A percentile compares a stretch with the other conserved stretches of the same genome.
Evolutionary conservation across 768 basidiomycete genomes (phyloP).

Genomic region (Aureoboletus auriporus): DNA sequence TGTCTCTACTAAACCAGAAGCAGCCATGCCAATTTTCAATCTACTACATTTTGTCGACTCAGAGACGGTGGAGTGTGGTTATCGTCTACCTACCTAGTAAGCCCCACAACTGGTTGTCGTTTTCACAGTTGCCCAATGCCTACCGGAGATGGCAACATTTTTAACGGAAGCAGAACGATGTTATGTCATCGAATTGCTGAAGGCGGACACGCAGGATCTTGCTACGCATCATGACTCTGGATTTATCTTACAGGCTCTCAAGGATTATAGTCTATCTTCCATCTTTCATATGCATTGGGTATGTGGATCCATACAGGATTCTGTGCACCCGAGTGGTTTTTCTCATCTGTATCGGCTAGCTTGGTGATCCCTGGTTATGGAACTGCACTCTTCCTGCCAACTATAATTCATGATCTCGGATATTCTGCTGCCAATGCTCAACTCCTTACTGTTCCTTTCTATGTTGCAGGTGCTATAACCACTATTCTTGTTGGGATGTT

Average conservation of each 20-base stretch:
- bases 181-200: slow-evolving; percentile 37
- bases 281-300: slow-evolving; percentile 39
- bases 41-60: too few species aligned
- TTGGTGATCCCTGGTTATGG: slow-evolving; percentile 42
- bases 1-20: too few species aligned
- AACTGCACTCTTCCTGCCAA: slow-evolving; percentile 45
- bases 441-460: slow-evolving; percentile 45
- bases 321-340: not conserved
- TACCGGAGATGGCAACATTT: slow-evolving; percentile 52
- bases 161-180: slow-evolving; percentile 40
- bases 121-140: too few species aligned
- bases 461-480: slow-evolving; percentile 36
- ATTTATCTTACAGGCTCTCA: slow-evolving; percentile 46
- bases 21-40: too few species aligned
- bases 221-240: slow-evolving; percentile 41
- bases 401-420: slow-evolving; percentile 45
- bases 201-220: slow-evolving; percentile 39
- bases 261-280: slow-evolving; percentile 35
- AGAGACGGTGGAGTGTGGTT: too few species aligned
- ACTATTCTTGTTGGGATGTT: slow-evolving; percentile 36
- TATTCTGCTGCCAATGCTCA: slow-evolving; percentile 49
- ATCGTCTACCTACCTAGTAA: too few species aligned
- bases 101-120: too few species aligned
- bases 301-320: not conserved
- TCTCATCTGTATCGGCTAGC: slow-evolving; percentile 18